Evolutionary conservation across 129 eudicot genomes (phyloP), one percentile per base, ranked within the genome.

Genomic region (Solidago caesia): DNA sequence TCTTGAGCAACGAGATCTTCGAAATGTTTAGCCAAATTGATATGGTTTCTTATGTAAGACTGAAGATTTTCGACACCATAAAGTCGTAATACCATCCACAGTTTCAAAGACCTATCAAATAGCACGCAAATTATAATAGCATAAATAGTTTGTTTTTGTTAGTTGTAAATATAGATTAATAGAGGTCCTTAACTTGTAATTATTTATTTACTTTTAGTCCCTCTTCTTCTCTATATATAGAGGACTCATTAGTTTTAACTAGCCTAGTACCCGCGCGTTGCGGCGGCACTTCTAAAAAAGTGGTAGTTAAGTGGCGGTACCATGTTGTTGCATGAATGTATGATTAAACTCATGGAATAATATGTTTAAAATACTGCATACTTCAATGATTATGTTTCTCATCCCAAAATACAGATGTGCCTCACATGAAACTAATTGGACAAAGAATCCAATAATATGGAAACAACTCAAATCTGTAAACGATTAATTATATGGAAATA

Each of bases 31-130:
- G 99, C 99, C 67, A 94, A 75, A 56, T 84, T 81, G 49, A 94
- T 78, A 77, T 94, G 99, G 77, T 94, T 94, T 77, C 97, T 82
- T 77, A 94, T 85, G 88, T 90, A 94, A 72, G 96, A 83, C 64
- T 88, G 97, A 71, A 94, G 85, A 48, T 89, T 92, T 79, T 94
- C 96, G 55, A 88, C 69, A 67, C 99, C 99, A 65, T 94, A 94
- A 11, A 94, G 85, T 70, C 99, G 81, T 75, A 94, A 67, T n/a
- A 94, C 97, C 99, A 91, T 88, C 99, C 99, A 94, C 53, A 94
- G 74, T 81, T 94, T 94, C 79, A 94, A 79, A 45, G 99, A 94
- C 78, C 99, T 91, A 78, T 78, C 21, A 58, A 73, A 16, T 68
- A 82, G 29, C 29, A 73, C 60, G 26, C 14, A 39, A 44, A 70